phyloP scores from a whole-genome alignment of 73 alveolate species.

The Tetrahymena malaccensis region DNA sequence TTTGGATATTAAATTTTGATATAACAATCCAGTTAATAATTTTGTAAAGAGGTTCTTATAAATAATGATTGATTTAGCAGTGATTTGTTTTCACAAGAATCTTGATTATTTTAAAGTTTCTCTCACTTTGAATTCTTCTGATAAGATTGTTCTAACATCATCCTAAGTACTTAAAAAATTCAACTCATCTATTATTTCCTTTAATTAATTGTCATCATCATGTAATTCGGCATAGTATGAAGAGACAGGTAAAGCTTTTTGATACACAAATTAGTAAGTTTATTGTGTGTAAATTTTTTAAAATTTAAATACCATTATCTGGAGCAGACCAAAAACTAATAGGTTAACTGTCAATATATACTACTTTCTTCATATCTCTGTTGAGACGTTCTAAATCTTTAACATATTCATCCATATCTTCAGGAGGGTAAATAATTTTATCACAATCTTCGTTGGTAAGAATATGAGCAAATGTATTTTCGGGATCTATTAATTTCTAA shows the following conservation, averaged over 20 bases:
- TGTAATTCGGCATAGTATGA: conserved; percentile 24
- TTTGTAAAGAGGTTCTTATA: background rate
- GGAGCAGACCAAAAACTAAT: conserved; percentile 39
- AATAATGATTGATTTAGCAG: background rate
- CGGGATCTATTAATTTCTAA: conserved; percentile 6
- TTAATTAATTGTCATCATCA: conserved; percentile 14
- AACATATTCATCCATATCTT: conserved; percentile 28
- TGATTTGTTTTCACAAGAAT: background rate
- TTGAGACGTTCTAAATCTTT: conserved; percentile 25
- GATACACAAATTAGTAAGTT: background rate
- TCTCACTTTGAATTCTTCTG: conserved; percentile 5
- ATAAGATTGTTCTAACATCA: conserved; percentile 28
- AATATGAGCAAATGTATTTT: conserved; percentile 27
- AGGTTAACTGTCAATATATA: conserved; percentile 31
- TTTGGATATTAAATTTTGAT: background rate
- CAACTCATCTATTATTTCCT: background rate
- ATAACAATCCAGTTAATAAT: background rate
- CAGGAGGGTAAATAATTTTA: conserved; percentile 8
- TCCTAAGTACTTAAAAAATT: conserved; percentile 1
- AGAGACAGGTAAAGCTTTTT: conserved; percentile 17
- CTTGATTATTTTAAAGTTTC: conserved; percentile 30
- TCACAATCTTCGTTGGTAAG: conserved; percentile 18
- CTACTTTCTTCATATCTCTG: conserved; percentile 32
- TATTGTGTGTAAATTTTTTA: background rate
- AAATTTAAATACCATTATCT: background rate